Conservation (phyloP, 495 filamentous ascomycete genomes). For the Aspergillus bertholletiae region DNA sequence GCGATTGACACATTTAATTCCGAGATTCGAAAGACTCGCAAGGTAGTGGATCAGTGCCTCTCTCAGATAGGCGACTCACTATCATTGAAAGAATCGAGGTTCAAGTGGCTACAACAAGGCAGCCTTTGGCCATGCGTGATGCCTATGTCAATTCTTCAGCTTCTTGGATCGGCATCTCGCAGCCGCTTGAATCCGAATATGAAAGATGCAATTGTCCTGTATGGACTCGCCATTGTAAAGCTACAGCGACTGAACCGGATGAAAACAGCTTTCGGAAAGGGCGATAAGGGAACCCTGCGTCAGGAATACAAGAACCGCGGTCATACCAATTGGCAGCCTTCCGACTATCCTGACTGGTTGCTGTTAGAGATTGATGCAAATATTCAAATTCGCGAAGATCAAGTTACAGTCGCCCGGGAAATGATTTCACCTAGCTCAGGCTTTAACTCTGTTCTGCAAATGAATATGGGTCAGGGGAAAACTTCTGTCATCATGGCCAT, state of each 20-base stretch:
- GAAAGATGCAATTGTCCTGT: slow-evolving; percentile 18
- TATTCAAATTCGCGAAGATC: slow-evolving; percentile 59
- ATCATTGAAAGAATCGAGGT: slow-evolving; percentile 23
- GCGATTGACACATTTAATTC: slow-evolving; percentile 10
- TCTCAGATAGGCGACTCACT: slow-evolving; percentile 22
- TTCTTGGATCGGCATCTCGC: slow-evolving; percentile 39
- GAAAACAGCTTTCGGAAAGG: slow-evolving; percentile 25
- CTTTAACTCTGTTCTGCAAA: slow-evolving; percentile 57
- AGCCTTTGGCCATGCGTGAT: slow-evolving; percentile 52
- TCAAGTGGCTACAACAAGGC: slow-evolving; percentile 44
- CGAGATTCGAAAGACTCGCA: slow-evolving; percentile 8
- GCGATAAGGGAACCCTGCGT: slow-evolving; percentile 30
- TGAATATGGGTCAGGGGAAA: slow-evolving; percentile 78
- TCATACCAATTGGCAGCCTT: slow-evolving; percentile 50
- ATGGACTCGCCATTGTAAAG: slow-evolving; percentile 32
- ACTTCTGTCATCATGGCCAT: slow-evolving; percentile 68
- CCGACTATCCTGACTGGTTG: slow-evolving; percentile 51
- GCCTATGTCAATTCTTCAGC: slow-evolving; percentile 46
- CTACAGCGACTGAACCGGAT: slow-evolving; percentile 41
- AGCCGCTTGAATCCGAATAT: slow-evolving; percentile 25
- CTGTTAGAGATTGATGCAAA: slow-evolving; percentile 63
- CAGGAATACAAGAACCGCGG: slow-evolving; percentile 51
- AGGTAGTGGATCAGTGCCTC: slow-evolving; percentile 9
- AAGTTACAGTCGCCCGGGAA: slow-evolving; percentile 50
- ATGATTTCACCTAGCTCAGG: slow-evolving; percentile 50